Base-by-base conservation (phyloP, 1,284 basidiomycete genomes). In the Cutaneotrichosporon spelunceum region DNA sequence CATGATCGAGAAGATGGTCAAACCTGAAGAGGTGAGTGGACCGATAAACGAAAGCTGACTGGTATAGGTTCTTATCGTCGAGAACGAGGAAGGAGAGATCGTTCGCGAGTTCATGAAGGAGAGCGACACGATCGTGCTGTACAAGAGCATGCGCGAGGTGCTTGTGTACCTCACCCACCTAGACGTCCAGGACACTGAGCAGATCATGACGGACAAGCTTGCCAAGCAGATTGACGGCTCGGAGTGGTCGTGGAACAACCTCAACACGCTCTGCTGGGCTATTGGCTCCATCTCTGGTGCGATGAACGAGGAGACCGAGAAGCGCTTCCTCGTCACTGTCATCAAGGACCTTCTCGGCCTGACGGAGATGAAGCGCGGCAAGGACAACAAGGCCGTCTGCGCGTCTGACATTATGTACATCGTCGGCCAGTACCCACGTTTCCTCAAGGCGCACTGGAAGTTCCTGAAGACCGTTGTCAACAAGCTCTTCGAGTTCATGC, bases 401-500 rank as follows among this genome's bases (percentile, higher is more conserved):
- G 96, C 96, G 2, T 98, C 95, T 45, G 93, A 99, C 77, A 99
- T 99, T 82, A 99, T 99, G 96, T 99, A 99, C 80, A 99, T 99
- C 73, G 96, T 99, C 70, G 96, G 96, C 56, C 96, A 99, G 81
- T 99, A 99, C 76, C 96, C 96, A 56, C 88, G 96, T 34, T 99
- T 99, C 87, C 87, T 99, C 74, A 99, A 99, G 79, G 96, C 96
- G 24, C 96, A 99, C 78, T 99, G 96, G 96, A 99, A 98, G 82
- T 99, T 99, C 86, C 82, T 99, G 77, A 99, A 99, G 84, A 99
- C 96, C 4, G 96, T 99, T 55, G 96, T 99, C 68, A 99, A 99
- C 83, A 99, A 99, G 81, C 84, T 99, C 21, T 99, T 99, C 79
- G 96, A 99, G 79, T 99, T 99, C 78, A 99, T 99, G 94, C 96